Evolutionary conservation across 805 yeast species (phyloP).

Genomic region (Ogataea ganodermae): DNA sequence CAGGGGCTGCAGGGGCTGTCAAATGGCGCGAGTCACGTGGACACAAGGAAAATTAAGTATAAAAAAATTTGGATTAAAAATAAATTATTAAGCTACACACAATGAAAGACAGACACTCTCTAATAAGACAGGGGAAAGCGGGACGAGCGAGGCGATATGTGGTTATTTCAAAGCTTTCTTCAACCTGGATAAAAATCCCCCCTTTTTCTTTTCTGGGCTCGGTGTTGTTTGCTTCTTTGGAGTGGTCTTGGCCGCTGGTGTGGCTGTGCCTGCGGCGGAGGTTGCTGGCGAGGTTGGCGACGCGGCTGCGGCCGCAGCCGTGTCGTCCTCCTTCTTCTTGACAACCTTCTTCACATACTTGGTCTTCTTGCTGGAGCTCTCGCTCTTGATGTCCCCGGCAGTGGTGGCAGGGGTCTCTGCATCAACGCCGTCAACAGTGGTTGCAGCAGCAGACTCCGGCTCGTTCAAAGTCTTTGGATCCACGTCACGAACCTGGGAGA

Average conservation of each 20-base stretch:
- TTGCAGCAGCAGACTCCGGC: slow-evolving; percentile 43
- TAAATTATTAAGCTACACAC: slow-evolving; percentile 4
- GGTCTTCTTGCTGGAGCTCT: slow-evolving; percentile 22
- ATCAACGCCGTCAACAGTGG: slow-evolving; percentile 13
- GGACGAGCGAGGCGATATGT: background rate
- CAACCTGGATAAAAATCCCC: slow-evolving; percentile 44
- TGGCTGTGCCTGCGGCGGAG: slow-evolving; percentile 8
- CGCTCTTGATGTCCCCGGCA: slow-evolving; percentile 13
- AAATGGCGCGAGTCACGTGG: too few relatives aligned
- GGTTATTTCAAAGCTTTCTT: slow-evolving; percentile 41
- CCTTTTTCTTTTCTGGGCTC: slow-evolving; percentile 38
- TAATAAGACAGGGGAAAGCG: background rate
- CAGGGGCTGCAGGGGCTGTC: background rate
- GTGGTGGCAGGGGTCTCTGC: slow-evolving; percentile 34
- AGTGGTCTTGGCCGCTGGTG: slow-evolving; percentile 15
- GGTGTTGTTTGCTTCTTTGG: slow-evolving; percentile 7
- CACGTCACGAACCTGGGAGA: slow-evolving; percentile 56
- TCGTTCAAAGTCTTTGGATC: slow-evolving; percentile 62
- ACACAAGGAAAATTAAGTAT: too few relatives aligned
- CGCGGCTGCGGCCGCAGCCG: slow-evolving; percentile 7
- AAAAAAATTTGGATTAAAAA: background rate
- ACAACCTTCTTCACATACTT: slow-evolving; percentile 36
- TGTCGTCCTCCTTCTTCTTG: slow-evolving; percentile 28
- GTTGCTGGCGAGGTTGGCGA: too few relatives aligned
- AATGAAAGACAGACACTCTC: background rate